Conservation (phyloP, 2,329 filamentous ascomycete genomes). For the Talaromyces piceae region DNA sequence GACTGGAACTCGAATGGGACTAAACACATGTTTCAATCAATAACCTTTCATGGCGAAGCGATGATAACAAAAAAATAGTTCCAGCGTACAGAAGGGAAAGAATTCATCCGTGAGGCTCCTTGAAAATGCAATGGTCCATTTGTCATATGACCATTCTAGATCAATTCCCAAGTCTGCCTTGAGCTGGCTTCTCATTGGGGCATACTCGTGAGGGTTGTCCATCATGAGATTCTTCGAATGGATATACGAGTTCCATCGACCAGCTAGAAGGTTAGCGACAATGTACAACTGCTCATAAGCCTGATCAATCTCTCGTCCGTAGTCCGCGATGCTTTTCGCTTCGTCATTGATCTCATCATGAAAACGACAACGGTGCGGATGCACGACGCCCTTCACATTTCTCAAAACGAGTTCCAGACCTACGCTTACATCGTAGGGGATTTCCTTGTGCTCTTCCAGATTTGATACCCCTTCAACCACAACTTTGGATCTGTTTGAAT, state of each 20-base stretch:
- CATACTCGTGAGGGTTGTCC: background rate
- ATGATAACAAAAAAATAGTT: too few species aligned
- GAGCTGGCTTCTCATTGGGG: background rate
- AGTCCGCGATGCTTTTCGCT: background rate
- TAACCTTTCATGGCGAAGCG: too few species aligned
- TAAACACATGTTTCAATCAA: background rate
- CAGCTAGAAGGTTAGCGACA: background rate
- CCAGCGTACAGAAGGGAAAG: background rate
- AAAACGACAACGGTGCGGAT: background rate
- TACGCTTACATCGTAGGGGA: background rate
- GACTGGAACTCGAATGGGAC: background rate
- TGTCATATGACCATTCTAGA: background rate
- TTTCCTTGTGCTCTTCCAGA: background rate
- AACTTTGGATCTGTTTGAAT: too few species aligned
- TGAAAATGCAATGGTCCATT: background rate
- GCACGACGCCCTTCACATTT: background rate
- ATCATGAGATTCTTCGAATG: background rate
- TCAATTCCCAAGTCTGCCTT: background rate
- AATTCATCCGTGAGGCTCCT: background rate
- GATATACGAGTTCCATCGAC: background rate
- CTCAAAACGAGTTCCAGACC: background rate
- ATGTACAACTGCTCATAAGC: background rate
- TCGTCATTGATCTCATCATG: background rate
- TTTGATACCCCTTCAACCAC: too few species aligned
- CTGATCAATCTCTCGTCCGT: background rate